phyloP scores from a whole-genome alignment of 164 flowering plant genomes.

The Cinnamomum chago region DNA sequence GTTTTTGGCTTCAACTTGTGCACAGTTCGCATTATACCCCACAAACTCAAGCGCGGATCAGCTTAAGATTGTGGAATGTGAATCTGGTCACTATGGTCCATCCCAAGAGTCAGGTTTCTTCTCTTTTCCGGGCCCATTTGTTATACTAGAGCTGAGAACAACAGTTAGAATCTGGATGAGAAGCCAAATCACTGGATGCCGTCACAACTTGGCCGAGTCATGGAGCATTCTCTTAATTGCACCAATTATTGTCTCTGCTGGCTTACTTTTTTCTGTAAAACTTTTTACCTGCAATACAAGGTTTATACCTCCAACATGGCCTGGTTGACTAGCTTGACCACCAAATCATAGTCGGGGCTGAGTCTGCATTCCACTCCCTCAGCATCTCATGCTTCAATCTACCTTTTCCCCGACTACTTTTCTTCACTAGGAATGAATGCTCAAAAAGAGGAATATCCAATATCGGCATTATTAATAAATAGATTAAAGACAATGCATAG shows the following conservation, averaged over 20 bases:
- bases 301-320: constrained; percentile 21
- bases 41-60: no score
- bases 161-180: constrained; percentile 7
- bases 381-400: constrained; percentile 39
- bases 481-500: background rate
- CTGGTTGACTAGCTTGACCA: constrained; percentile 28
- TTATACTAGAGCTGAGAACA: background rate
- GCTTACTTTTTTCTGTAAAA: background rate
- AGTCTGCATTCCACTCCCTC: constrained; percentile 31
- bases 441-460: background rate
- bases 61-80: no score
- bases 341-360: constrained; percentile 29
- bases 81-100: no score
- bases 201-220: constrained; percentile 31
- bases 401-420: background rate
- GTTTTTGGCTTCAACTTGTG: no score
- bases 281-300: constrained; percentile 12
- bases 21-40: no score
- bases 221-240: constrained; percentile 21
- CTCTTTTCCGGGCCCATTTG: background rate
- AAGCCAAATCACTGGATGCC: constrained; percentile 18
- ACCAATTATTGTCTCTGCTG: constrained; percentile 12
- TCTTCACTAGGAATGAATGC: background rate
- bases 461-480: background rate
- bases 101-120: background rate